Percentiles rank a stretch among this genome's conserved stretches.
phyloP scores from a whole-genome alignment of 1,284 basidiomycete species.

The Ganoderma multipileum region DNA sequence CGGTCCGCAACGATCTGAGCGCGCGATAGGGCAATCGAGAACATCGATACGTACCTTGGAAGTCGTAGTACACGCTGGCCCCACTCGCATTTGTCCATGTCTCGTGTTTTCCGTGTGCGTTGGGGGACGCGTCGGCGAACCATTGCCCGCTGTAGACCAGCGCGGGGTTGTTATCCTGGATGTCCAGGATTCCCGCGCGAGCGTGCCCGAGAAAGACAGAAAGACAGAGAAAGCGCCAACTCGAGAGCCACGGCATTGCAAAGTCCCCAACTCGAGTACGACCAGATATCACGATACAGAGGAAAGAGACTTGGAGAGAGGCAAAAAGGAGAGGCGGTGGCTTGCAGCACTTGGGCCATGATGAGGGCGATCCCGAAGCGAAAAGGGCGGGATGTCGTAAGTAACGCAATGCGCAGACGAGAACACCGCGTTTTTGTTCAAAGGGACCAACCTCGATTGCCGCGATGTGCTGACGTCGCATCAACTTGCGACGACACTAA shows the following conservation, averaged over 20 bases:
- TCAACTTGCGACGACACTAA: not conserved
- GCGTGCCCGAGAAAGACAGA: not conserved
- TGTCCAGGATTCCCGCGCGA: not conserved
- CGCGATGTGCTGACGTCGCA: not conserved
- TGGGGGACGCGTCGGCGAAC: constrained; percentile 24
- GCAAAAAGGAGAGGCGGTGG: not conserved
- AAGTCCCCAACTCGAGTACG: not conserved
- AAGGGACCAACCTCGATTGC: not conserved
- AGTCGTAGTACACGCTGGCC: constrained; percentile 23
- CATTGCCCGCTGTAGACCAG: constrained; percentile 25
- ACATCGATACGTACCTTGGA: constrained; percentile 23
- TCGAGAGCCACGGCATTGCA: not conserved
- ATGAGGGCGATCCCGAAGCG: not conserved
- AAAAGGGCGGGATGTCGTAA: not conserved
- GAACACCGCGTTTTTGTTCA: not conserved
- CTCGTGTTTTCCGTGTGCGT: constrained; percentile 20
- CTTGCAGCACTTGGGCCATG: not conserved
- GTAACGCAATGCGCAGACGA: not conserved
- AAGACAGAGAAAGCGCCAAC: not conserved
- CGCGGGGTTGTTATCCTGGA: not conserved
- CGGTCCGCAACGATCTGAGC: not conserved
- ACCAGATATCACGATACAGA: not conserved
- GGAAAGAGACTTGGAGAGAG: not conserved
- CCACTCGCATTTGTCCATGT: constrained; percentile 29
- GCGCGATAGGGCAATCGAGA: not conserved